Evolutionary conservation across 306 rosid species (phyloP).

Genomic region (Pterocarpus macrocarpus): DNA sequence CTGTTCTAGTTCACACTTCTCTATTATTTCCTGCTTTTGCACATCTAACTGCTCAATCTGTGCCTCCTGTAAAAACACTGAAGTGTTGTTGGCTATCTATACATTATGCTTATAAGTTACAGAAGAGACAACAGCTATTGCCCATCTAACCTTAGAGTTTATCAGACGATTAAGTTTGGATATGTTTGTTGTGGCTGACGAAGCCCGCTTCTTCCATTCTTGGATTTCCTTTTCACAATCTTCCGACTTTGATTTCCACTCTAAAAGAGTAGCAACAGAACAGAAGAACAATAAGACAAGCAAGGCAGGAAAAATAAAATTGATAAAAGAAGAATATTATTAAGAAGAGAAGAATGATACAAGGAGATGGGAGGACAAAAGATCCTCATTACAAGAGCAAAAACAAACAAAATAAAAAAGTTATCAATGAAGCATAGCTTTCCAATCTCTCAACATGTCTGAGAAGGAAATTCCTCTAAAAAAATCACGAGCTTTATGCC

Average conservation of each 20-base stretch:
- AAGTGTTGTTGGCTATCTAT: conserved; percentile 39
- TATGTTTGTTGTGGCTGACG: conserved; percentile 83
- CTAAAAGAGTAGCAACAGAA: conserved; percentile 51
- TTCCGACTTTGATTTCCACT: conserved; percentile 93
- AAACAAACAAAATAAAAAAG: no score
- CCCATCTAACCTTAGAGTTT: conserved; percentile 75
- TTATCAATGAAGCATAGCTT: no score
- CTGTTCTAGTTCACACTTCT: conserved; percentile 87
- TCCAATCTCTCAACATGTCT: no score
- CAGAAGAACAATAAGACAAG: conserved; percentile 35
- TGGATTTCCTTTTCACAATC: conserved; percentile 94
- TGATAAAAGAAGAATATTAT: no score
- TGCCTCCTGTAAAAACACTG: conserved; percentile 68
- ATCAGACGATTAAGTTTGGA: conserved; percentile 92
- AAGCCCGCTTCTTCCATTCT: conserved; percentile 93
- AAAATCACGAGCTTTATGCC: no score
- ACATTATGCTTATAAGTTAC: conserved; percentile 37
- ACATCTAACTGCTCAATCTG: conserved; percentile 77
- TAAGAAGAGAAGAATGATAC: no score
- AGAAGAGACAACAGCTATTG: conserved; percentile 21
- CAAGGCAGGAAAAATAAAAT: neutral
- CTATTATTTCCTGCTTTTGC: conserved; percentile 87
- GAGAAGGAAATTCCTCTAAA: no score
- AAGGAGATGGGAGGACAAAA: no score
- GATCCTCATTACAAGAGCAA: no score